phyloP scores from a whole-genome alignment of 768 basidiomycete species.

The Terana coerulea region DNA sequence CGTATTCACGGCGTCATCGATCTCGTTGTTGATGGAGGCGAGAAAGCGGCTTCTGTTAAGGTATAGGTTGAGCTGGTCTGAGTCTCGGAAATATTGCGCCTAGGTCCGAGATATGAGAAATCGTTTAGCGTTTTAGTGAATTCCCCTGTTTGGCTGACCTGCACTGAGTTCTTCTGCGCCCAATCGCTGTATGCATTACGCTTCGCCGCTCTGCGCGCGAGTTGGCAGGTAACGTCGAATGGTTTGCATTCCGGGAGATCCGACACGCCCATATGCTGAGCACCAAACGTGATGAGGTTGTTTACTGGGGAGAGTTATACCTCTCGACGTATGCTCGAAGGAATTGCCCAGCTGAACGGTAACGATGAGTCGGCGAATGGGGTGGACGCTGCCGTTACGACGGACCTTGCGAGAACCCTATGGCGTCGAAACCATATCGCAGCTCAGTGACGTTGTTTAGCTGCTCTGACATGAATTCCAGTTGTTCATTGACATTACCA shows the following conservation, averaged over 20 bases:
- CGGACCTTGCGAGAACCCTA: conserved; percentile 84
- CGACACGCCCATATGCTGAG: conserved; percentile 83
- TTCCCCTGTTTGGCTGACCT: conserved; percentile 38
- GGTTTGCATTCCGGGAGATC: conserved; percentile 65
- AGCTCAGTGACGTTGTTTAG: conserved; percentile 63
- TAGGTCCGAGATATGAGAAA: conserved; percentile 22
- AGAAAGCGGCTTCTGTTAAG: conserved; percentile 63
- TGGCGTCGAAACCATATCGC: conserved; percentile 71
- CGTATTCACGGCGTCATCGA: conserved; percentile 45
- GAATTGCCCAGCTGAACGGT: conserved; percentile 70
- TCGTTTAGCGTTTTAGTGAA: neutral
- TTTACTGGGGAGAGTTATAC: conserved; percentile 70
- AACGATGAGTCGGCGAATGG: neutral
- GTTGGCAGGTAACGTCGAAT: conserved; percentile 65
- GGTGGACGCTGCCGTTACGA: neutral
- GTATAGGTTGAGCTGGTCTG: conserved; percentile 53
- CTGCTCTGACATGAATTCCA: conserved; percentile 62
- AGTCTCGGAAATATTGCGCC: conserved; percentile 89
- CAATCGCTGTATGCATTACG: conserved; percentile 67
- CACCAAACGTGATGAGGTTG: conserved; percentile 85
- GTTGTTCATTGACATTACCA: conserved; percentile 71
- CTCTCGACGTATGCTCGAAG: conserved; percentile 80
- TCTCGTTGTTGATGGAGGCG: conserved; percentile 76
- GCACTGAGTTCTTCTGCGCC: conserved; percentile 74
- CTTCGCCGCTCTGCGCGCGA: conserved; percentile 58